Evolutionary conservation across 2,329 filamentous ascomycete genomes (phyloP), one percentile per base, ranked within the genome.

Genomic region (Pestalotiopsis sp.): DNA sequence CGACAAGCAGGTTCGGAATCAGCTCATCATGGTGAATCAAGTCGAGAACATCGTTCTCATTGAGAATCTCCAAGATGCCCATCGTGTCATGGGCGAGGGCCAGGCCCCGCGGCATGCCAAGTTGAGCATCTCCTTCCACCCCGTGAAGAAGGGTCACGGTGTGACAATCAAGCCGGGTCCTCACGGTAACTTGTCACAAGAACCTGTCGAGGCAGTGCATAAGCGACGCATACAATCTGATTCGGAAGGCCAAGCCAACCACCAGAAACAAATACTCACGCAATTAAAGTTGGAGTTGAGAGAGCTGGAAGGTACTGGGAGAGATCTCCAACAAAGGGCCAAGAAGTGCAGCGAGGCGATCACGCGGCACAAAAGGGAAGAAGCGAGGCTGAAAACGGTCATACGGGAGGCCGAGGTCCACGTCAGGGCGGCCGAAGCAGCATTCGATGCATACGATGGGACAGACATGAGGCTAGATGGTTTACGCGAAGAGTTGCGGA

Each of bases 41-140:
- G 93, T 98, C 66, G 96, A 99, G 70, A 95, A 98, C 78, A 89
- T 91, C 7, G 88, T 97, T 5, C 84, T 99, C 0, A 89, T 98
- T 66, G 84, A 90, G 67, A 84, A 91, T 38, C 85, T 92, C 36
- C 79, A 85, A 1, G 87, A 93, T 68, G 96, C 91, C 1, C 85
- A 91, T 58, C 81, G 85, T 4, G 87, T 93, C 60, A 93, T 97
- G 87, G 89, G 92, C 70, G 84, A 86, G 66, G 85, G 83, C 25
- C 82, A 82, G 56, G 83, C 83, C n/a, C 90, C 91, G 1, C 85
- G 81, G 14, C 95, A 97, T 71, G 93, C 95, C 12, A 87, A 84
- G 66, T 87, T 90, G 68, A 95, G 93, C 73, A 89, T 96, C 69
- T 88, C 90, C 67, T 86, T 91, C 70, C 87, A 91, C 70, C 90